Percentiles rank a stretch among this genome's conserved stretches.
phyloP scores from a whole-genome alignment of 2,329 filamentous ascomycete genomes.

The Pseudopyricularia cyperi region DNA sequence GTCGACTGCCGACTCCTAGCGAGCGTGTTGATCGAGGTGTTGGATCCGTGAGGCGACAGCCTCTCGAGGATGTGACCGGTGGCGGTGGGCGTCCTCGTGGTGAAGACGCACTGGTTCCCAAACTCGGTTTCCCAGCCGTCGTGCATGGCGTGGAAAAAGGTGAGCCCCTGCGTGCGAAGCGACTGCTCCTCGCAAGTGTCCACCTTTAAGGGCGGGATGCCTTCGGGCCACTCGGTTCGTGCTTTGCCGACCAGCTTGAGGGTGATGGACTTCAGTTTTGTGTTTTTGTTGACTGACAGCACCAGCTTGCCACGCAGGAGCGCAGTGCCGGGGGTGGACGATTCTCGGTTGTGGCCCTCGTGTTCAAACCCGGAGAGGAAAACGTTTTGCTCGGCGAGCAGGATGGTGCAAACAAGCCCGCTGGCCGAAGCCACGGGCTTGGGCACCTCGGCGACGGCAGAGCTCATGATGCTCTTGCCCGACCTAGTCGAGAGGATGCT shows the following conservation, averaged over 20 bases:
- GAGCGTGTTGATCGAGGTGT: conserved; percentile 17
- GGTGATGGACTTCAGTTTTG: conserved; percentile 85
- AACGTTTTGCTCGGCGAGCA: conserved; percentile 66
- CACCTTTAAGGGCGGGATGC: conserved; percentile 76
- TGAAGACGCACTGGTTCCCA: conserved; percentile 49
- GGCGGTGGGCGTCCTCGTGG: conserved; percentile 23
- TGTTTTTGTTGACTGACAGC: conserved; percentile 71
- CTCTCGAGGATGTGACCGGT: conserved; percentile 7
- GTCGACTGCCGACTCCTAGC: conserved; percentile 14
- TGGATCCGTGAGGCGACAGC: conserved; percentile 7
- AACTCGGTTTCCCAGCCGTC: conserved; percentile 47
- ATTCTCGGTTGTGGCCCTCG: conserved; percentile 39
- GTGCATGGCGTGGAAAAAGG: conserved; percentile 76
- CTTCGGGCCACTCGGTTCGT: conserved; percentile 91
- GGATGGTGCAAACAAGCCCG: conserved; percentile 60
- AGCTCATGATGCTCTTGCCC: conserved; percentile 36
- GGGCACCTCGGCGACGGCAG: conserved; percentile 34
- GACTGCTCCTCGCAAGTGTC: conserved; percentile 76
- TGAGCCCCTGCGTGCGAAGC: conserved; percentile 76
- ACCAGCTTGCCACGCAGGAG: conserved; percentile 77
- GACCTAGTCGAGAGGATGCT: conserved; percentile 38
- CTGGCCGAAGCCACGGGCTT: conserved; percentile 71
- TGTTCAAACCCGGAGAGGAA: conserved; percentile 72
- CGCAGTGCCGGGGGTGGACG: conserved; percentile 54
- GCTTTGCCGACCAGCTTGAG: conserved; percentile 77